Percentiles rank a stretch among this genome's conserved stretches.
Evolutionary conservation across 352 stramenopile species (phyloP).

Genomic region (Elongisporangium prolatum): DNA sequence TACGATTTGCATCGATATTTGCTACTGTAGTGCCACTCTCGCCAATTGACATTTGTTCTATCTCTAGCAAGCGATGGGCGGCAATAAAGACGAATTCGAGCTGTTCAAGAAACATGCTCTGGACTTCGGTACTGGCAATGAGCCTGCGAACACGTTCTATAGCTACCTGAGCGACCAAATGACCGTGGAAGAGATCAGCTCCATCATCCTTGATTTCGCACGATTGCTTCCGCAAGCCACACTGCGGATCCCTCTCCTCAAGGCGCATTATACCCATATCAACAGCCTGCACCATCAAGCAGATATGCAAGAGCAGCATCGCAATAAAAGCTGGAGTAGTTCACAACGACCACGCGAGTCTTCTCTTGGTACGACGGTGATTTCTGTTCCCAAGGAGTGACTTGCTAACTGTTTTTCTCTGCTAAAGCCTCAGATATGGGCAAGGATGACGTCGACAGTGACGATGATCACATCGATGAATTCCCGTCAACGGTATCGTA

Average conservation of each 20-base stretch:
- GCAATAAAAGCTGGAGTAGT: conserved; percentile 70
- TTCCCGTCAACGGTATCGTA: conserved; percentile 59
- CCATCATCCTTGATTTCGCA: conserved; percentile 82
- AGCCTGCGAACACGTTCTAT: conserved; percentile 63
- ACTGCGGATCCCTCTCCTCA: conserved; percentile 64
- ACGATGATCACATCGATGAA: conserved; percentile 65
- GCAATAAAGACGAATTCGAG: conserved; percentile 66
- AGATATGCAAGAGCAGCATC: conserved; percentile 10
- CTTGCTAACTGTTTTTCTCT: neutral
- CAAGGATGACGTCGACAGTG: conserved; percentile 28
- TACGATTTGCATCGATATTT: conserved; percentile 6
- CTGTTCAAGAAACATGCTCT: conserved; percentile 74
- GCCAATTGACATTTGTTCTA: neutral
- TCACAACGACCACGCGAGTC: conserved; percentile 18
- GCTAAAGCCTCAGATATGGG: conserved; percentile 8
- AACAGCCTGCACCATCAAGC: conserved; percentile 11
- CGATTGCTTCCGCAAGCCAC: conserved; percentile 53
- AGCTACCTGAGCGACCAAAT: conserved; percentile 57
- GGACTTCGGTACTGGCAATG: conserved; percentile 66
- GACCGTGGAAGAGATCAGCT: conserved; percentile 37
- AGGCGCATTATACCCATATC: conserved; percentile 56
- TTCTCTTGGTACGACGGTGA: conserved; percentile 15
- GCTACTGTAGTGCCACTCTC: neutral
- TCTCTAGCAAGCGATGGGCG: conserved; percentile 29
- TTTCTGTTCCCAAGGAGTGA: neutral